Base-by-base conservation (phyloP, 2,329 filamentous ascomycete species). In the Pleurostoma richardsiae region DNA sequence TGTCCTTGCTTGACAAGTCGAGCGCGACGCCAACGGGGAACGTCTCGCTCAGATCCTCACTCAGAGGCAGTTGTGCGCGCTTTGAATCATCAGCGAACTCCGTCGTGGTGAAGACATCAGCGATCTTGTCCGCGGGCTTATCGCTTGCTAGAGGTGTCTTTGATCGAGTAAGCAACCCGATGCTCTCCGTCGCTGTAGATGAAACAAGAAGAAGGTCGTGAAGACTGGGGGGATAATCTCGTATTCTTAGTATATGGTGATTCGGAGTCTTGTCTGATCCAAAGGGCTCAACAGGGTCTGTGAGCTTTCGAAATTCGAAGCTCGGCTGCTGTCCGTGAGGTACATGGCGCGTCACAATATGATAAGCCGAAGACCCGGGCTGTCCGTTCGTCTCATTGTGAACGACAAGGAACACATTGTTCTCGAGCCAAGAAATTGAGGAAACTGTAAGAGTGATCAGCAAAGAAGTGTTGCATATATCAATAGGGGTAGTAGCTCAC, bases 401-500 rank as follows among this genome's bases (percentile, higher is more conserved):
- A 27, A 94, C 80, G 46, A 85, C 76, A 40, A 97, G 74, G 61
- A 96, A 95, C 3, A 92, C 71, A 56, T 95, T 72, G 56, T 94
- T 96, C 59, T 94, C 88, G 26, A 97, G 76, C 94, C 95, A 99
- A 36, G 79, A 77, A 39, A 99, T 76, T 11, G 86, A 86, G 4
- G 90, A 88, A 3, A 95, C 88, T 85, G 56, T 43, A 30, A 27
- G 33, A 47, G 27, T 19, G 52, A 70, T 53, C 66, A 59, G 52
- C 45, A n/a, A 36, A 36, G 33, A 8, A 8, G 33, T 36, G 8
- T n/a, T 36, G 8, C 8, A 8, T 8, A 36, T 36, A 8, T 36
- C 8, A 36, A 36, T n/a, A 8, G 33, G n/a, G n/a, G n/a, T 28
- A 19, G 29, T 47, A 30, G 68, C 79, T 63, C 74, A 89, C 86